These are phyloP conservation scores for Arbutus unedo DNA, from an alignment of 148 eudicot species.

Conservation along the genomic window DNA sequence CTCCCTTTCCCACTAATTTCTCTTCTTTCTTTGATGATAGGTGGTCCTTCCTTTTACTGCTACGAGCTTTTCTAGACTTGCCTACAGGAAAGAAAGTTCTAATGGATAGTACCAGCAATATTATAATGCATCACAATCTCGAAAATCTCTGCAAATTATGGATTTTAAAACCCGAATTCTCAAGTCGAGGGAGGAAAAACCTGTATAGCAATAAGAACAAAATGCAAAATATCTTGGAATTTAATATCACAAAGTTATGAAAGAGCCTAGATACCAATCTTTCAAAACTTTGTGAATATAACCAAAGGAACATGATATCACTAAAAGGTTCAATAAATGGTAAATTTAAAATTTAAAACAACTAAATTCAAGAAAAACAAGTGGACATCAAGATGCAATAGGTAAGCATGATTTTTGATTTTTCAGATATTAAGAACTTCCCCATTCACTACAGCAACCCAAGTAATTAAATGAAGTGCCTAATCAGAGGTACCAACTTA, in stretches of 20 bases:
- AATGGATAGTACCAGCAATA: not conserved
- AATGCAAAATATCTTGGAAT: not conserved
- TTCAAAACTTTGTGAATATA: not conserved
- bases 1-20: conserved; percentile 28
- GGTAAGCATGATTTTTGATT: not conserved
- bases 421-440: not conserved
- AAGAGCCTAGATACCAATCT: not conserved
- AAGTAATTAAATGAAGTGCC: not conserved
- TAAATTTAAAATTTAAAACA: not conserved
- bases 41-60: conserved; percentile 29
- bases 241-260: not conserved
- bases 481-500: not conserved
- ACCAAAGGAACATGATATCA: not conserved
- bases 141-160: not conserved
- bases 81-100: conserved; percentile 27
- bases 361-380: not conserved
- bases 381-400: not conserved
- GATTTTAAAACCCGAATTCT: not conserved
- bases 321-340: not conserved
- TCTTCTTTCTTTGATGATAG: conserved; percentile 23
- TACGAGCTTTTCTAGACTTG: conserved; percentile 43
- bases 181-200: not conserved
- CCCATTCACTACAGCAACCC: not conserved
- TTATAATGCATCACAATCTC: not conserved
- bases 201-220: not conserved